phyloP scores from a whole-genome alignment of 1,284 basidiomycete species.

The Trichosporon sp. region DNA sequence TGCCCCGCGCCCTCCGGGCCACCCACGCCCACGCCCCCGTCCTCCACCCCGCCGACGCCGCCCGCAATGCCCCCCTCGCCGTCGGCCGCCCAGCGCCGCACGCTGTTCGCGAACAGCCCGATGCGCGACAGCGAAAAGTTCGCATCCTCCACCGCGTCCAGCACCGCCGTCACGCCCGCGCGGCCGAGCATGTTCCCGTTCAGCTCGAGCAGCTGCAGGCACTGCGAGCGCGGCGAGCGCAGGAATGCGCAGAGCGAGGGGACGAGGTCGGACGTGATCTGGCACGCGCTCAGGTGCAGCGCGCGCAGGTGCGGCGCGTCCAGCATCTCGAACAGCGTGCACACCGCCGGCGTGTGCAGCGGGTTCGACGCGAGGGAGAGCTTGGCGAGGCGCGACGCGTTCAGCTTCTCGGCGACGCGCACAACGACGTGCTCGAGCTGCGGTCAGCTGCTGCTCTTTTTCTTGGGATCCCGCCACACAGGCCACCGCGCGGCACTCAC shows the following conservation, averaged over 20 bases:
- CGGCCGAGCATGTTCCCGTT: slow-evolving; percentile 40
- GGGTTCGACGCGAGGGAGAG: slow-evolving; percentile 38
- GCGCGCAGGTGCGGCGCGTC: slow-evolving; percentile 26
- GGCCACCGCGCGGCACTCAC: too few relatives aligned
- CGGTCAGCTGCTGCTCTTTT: neutral
- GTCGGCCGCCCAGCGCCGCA: neutral
- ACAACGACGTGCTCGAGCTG: neutral
- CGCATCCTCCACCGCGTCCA: slow-evolving; percentile 33
- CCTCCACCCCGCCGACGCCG: slow-evolving; percentile 3
- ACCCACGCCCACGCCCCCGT: neutral
- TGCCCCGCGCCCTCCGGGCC: neutral
- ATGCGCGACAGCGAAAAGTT: slow-evolving; percentile 34
- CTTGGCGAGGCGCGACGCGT: slow-evolving; percentile 27
- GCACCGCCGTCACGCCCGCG: slow-evolving; percentile 28
- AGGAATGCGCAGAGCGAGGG: slow-evolving; percentile 25
- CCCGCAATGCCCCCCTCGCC: slow-evolving; percentile 1
- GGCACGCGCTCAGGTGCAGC: slow-evolving; percentile 32
- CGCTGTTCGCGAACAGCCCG: slow-evolving; percentile 31
- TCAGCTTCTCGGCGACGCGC: slow-evolving; percentile 24
- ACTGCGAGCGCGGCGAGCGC: slow-evolving; percentile 24
- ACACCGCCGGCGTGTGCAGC: slow-evolving; percentile 22
- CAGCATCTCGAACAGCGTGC: slow-evolving; percentile 27
- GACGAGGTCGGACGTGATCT: slow-evolving; percentile 24
- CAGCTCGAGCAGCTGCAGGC: slow-evolving; percentile 33
- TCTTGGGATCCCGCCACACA: too few relatives aligned